Evolutionary conservation across 352 stramenopile species (phyloP), one percentile per base, ranked within the genome.

Genomic region (Thraustochytrium striatum): DNA sequence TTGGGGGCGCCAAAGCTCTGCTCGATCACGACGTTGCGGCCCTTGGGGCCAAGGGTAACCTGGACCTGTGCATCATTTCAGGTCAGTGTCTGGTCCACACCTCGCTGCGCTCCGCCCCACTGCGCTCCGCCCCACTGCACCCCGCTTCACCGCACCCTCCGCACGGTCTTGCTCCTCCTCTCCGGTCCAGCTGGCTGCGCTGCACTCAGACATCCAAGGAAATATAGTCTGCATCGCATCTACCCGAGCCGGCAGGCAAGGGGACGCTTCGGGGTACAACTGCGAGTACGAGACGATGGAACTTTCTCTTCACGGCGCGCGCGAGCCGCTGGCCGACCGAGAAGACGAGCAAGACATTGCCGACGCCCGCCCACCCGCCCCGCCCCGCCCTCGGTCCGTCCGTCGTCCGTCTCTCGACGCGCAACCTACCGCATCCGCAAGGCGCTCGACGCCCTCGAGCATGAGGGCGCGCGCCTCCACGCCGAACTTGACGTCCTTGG

Each of bases 401-500:
- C 25, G 16, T 55, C 47, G 47, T 55, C 47, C 16, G 44, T 11
- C 33, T 70, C 19, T 8, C 36, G 33, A 47, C 21, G 35, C 53
- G 83, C 84, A 92, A 88, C 89, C 99, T 72, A 99, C 97, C 81
- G 96, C 96, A 88, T 99, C 98, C 19, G 96, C 96, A 72, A 99
- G 88, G 83, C 97, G 89, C 88, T 99, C 93, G 1, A 98, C 97
- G 82, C 97, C 97, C 78, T 92, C 95, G 59, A 99, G 89, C 96
- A 99, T 99, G 61, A 93, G 89, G 52, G 95, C 94, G 61, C 96
- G 91, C 79, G 96, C 96, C 79, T 96, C 96, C 35, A 98, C 94
- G 61, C 97, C 96, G 86, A 99, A 99, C 85, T 96, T 95, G 83
- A 99, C 97, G 83, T 99, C 95, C 87, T 99, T 99, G 79, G 94